phyloP scores from a whole-genome alignment of 129 eudicot species.

The Apium graveolens region DNA sequence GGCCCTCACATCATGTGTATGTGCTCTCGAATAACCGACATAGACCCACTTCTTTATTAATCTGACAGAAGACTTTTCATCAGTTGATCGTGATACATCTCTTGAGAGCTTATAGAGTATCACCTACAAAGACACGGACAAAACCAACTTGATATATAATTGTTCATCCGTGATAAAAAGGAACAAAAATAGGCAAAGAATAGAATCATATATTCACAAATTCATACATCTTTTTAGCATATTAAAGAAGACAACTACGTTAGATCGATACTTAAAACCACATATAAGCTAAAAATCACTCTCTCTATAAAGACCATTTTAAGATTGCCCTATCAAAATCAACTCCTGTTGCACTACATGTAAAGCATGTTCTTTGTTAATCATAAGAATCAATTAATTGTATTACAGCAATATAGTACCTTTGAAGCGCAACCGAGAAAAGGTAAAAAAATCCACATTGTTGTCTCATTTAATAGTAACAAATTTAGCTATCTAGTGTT shows the following conservation, averaged over 20 bases:
- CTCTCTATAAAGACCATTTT: background rate
- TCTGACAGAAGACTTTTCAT: slow-evolving; percentile 20
- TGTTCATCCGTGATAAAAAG: background rate
- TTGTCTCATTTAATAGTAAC: background rate
- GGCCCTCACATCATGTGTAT: slow-evolving; percentile 90
- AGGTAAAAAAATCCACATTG: background rate
- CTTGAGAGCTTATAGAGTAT: slow-evolving; percentile 65
- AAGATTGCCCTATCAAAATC: background rate
- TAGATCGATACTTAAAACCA: background rate
- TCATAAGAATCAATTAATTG: background rate
- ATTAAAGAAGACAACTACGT: background rate
- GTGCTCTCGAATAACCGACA: slow-evolving; percentile 72
- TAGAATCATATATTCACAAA: background rate
- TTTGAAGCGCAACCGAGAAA: background rate
- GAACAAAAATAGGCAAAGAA: background rate
- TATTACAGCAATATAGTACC: background rate
- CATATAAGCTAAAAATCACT: background rate
- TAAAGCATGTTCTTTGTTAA: background rate
- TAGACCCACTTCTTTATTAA: slow-evolving; percentile 63
- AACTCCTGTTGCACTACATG: background rate
- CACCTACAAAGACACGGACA: slow-evolving; percentile 33
- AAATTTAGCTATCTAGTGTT: background rate
- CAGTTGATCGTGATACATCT: slow-evolving; percentile 23
- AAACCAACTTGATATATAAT: background rate
- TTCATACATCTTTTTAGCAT: background rate